Conservation (phyloP, 257 asterid species). For the Ocimum tenuiflorum region DNA sequence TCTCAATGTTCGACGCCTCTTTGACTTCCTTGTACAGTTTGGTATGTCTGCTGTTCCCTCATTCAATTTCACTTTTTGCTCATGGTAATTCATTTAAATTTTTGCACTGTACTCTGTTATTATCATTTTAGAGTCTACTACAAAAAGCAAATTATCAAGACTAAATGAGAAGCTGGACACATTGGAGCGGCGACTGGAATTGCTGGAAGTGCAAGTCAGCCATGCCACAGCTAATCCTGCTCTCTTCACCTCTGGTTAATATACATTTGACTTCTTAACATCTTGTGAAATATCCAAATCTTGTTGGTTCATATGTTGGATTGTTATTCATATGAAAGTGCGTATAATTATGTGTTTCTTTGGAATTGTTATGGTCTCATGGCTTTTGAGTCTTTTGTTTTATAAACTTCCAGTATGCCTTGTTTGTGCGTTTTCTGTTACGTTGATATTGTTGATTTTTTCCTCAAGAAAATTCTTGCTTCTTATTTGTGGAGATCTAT, state of each 20-base stretch:
- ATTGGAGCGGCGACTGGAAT: conserved; percentile 69
- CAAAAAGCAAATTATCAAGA: conserved; percentile 61
- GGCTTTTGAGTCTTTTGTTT: conserved; percentile 10
- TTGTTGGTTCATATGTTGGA: no score
- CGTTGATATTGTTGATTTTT: background rate
- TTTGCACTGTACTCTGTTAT: background rate
- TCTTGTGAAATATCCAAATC: no score
- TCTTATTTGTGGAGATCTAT: background rate
- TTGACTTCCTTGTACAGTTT: conserved; percentile 83
- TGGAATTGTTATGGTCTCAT: conserved; percentile 53
- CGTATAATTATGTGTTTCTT: no score
- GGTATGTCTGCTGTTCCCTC: conserved; percentile 28
- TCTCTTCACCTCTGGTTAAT: conserved; percentile 49
- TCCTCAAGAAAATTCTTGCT: background rate
- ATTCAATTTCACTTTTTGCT: background rate
- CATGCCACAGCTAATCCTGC: conserved; percentile 82
- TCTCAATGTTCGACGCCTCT: conserved; percentile 79
- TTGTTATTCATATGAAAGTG: no score
- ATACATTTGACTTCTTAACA: no score
- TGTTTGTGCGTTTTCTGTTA: background rate
- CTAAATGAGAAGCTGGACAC: conserved; percentile 82
- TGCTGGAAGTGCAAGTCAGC: conserved; percentile 81
- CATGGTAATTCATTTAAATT: background rate
- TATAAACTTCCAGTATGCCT: background rate
- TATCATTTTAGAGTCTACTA: conserved; percentile 57